phyloP scores from a whole-genome alignment of 2,329 filamentous ascomycete genomes.

The Arthrobotrys sphaeroides region DNA sequence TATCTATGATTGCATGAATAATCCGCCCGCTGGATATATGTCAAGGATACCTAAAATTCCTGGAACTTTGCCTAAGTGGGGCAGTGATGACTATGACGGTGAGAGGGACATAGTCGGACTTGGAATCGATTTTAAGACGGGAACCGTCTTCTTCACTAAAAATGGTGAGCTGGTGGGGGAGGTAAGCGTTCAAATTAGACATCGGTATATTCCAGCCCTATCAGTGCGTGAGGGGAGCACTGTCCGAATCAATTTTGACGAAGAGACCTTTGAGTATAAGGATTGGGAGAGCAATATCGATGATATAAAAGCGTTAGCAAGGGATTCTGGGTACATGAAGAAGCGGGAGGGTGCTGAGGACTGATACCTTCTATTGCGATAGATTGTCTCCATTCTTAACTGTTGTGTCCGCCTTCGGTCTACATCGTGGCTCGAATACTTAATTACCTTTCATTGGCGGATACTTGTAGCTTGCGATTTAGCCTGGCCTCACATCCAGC shows the following conservation, averaged over 20 bases:
- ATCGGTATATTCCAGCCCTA: background rate
- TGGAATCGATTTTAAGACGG: background rate
- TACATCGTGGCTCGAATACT: too few species aligned
- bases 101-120: background rate
- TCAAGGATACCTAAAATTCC: too few species aligned
- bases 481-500: too few species aligned
- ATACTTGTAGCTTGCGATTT: too few species aligned
- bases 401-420: too few species aligned
- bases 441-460: too few species aligned
- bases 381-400: too few species aligned
- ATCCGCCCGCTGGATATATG: background rate
- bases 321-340: background rate
- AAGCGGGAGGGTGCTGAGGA: too few species aligned
- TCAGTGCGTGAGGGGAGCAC: background rate
- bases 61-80: background rate
- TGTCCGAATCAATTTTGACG: background rate
- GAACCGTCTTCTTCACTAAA: background rate
- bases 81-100: background rate
- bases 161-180: background rate
- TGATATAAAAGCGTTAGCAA: background rate
- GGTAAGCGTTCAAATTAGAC: background rate
- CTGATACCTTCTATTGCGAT: too few species aligned
- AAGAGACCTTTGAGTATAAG: background rate
- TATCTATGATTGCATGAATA: background rate
- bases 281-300: background rate